A percentile compares a stretch with the other conserved stretches of the same genome.
Conservation (phyloP, 2,329 filamentous ascomycete genomes). For the Neofusicoccum cordaticola region DNA sequence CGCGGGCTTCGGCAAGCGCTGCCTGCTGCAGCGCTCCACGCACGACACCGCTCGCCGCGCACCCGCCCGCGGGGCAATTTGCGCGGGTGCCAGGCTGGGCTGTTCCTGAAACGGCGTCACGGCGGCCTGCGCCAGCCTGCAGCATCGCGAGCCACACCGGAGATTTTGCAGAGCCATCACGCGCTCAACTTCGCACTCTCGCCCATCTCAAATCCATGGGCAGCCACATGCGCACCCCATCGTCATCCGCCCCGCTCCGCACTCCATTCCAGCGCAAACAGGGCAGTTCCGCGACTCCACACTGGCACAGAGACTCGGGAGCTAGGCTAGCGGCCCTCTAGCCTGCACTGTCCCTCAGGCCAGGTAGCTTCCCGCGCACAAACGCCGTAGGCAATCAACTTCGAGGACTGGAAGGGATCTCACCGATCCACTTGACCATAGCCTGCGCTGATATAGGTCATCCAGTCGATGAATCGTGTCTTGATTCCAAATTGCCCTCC, state of each 20-base stretch:
- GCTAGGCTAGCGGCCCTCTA: not conserved
- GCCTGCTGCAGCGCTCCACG: not conserved
- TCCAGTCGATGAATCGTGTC: not conserved
- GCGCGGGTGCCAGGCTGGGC: not conserved
- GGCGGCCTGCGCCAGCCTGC: not conserved
- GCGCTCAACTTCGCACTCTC: not conserved
- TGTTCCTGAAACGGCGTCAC: conserved; percentile 9
- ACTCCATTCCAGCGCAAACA: not conserved
- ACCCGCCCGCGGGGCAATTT: not conserved
- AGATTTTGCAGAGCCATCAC: not conserved
- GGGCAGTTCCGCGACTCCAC: not conserved
- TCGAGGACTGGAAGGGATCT: not conserved
- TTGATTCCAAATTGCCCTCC: conserved; percentile 10
- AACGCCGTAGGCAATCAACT: not conserved
- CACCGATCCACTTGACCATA: conserved; percentile 2
- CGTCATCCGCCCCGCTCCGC: not conserved
- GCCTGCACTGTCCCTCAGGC: conserved; percentile 4
- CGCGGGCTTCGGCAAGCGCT: not conserved
- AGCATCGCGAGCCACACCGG: not conserved
- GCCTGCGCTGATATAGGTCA: conserved; percentile 11
- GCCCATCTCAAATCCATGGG: not conserved
- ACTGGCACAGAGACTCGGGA: conserved; percentile 2
- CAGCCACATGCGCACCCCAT: conserved; percentile 8
- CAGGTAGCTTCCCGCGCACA: conserved; percentile 7
- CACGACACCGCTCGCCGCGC: not conserved